phyloP scores from a whole-genome alignment of 2,329 filamentous ascomycete genomes.

The Reticulascus tulasneorum region DNA sequence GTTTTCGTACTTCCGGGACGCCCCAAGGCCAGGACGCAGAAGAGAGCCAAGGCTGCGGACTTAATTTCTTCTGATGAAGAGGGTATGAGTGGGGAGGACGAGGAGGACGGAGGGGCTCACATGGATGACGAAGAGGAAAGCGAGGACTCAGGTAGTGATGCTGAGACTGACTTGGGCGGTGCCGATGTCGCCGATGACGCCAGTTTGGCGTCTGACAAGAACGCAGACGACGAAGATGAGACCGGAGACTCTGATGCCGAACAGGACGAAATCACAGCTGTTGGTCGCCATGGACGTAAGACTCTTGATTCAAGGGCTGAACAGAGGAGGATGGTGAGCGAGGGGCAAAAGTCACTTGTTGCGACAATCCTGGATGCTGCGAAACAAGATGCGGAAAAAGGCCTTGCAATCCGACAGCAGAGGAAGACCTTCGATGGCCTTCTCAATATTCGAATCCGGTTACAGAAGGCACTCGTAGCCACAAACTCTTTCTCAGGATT shows the following conservation, averaged over 20 bases:
- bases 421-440: conserved; percentile 82
- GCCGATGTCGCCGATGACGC: conserved; percentile 26
- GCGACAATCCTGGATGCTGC: conserved; percentile 60
- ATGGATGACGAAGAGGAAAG: conserved; percentile 29
- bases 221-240: conserved; percentile 31
- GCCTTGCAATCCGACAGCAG: conserved; percentile 80
- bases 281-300: no score
- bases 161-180: conserved; percentile 29
- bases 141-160: conserved; percentile 27
- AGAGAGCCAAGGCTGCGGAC: conserved; percentile 50
- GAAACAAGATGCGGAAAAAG: conserved; percentile 78
- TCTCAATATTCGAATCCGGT: conserved; percentile 82
- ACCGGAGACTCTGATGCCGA: conserved; percentile 29
- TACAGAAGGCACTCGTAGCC: conserved; percentile 85
- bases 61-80: no score
- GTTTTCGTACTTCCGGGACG: conserved; percentile 64
- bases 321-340: conserved; percentile 62
- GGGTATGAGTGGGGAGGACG: conserved; percentile 39
- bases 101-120: conserved; percentile 29
- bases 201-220: no score
- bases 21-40: conserved; percentile 31
- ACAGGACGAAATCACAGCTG: no score
- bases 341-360: conserved; percentile 63
- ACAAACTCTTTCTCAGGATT: conserved; percentile 66
- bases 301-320: conserved; percentile 44